Percentiles rank a stretch among this genome's conserved stretches.
Conservation (phyloP, 495 filamentous ascomycete genomes). For the Podospora pseudopauciseta region DNA sequence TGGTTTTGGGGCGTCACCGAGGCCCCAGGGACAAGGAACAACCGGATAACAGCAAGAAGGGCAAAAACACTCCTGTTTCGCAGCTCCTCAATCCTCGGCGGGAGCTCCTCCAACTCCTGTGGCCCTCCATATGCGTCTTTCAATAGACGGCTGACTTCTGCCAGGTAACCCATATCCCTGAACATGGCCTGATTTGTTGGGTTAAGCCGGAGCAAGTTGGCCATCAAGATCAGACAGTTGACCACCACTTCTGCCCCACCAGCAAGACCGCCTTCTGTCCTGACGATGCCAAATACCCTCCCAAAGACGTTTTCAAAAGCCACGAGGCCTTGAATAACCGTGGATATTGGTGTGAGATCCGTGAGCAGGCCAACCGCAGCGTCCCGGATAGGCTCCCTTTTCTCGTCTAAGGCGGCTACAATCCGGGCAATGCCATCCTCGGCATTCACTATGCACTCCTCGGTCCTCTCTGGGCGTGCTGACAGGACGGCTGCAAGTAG, state of each 20-base stretch:
- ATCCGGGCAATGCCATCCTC: slow-evolving; percentile 84
- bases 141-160: slow-evolving; percentile 67
- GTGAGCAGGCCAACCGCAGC: slow-evolving; percentile 55
- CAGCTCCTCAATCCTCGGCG: slow-evolving; percentile 71
- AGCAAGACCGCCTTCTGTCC: slow-evolving; percentile 73
- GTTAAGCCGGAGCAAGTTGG: slow-evolving; percentile 86
- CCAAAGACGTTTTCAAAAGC: slow-evolving; percentile 94
- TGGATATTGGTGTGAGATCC: slow-evolving; percentile 48
- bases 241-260: slow-evolving; percentile 88
- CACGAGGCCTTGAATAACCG: slow-evolving; percentile 84
- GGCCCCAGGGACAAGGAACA: slow-evolving; percentile 80
- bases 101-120: slow-evolving; percentile 56
- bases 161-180: slow-evolving; percentile 81
- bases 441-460: slow-evolving; percentile 88
- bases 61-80: slow-evolving; percentile 92
- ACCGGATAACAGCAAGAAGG: slow-evolving; percentile 73
- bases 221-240: slow-evolving; percentile 89
- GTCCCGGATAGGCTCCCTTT: slow-evolving; percentile 83
- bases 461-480: slow-evolving; percentile 89
- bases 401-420: slow-evolving; percentile 78
- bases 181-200: slow-evolving; percentile 92
- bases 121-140: slow-evolving; percentile 56
- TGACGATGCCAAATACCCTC: slow-evolving; percentile 74
- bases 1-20: slow-evolving; percentile 81
- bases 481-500: slow-evolving; percentile 79